phyloP scores from a whole-genome alignment of 768 basidiomycete species.

The Austroboletus eburneus region DNA sequence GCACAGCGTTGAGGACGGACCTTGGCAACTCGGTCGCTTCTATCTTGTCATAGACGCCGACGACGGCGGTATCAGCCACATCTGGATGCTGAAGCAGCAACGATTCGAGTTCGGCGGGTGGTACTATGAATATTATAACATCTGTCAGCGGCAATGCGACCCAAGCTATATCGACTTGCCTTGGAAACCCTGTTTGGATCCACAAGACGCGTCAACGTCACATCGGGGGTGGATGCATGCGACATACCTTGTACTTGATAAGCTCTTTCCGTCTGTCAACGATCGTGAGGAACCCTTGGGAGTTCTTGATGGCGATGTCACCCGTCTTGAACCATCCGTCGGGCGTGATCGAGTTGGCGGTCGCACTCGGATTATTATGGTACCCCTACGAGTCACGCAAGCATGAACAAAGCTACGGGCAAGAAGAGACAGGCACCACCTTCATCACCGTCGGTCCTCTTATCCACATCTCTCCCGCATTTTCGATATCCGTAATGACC shows the following conservation, averaged over 20 bases:
- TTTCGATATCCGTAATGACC: constrained; percentile 27
- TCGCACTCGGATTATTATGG: constrained; percentile 67
- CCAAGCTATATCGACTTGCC: constrained; percentile 34
- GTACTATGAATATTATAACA: constrained; percentile 44
- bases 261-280: constrained; percentile 73
- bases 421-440: constrained; percentile 33
- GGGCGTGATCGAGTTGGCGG: constrained; percentile 58
- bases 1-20: constrained; percentile 24
- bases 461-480: constrained; percentile 79
- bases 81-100: constrained; percentile 71
- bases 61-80: constrained; percentile 76
- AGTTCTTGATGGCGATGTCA: constrained; percentile 68
- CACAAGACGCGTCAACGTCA: not conserved
- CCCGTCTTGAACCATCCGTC: constrained; percentile 90
- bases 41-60: constrained; percentile 61
- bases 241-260: constrained; percentile 64
- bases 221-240: not conserved
- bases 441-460: constrained; percentile 80
- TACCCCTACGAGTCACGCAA: constrained; percentile 52
- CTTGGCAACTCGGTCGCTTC: constrained; percentile 82
- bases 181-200: constrained; percentile 75
- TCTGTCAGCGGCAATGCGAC: not conserved
- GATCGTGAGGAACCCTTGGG: constrained; percentile 69
- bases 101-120: constrained; percentile 83
- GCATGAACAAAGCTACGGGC: not conserved